A percentile compares a stretch with the other conserved stretches of the same genome.
These are phyloP conservation scores for Harringtonia lauricola DNA, from an alignment of 2,329 filamentous ascomycete genomes.

Conservation along the genomic window DNA sequence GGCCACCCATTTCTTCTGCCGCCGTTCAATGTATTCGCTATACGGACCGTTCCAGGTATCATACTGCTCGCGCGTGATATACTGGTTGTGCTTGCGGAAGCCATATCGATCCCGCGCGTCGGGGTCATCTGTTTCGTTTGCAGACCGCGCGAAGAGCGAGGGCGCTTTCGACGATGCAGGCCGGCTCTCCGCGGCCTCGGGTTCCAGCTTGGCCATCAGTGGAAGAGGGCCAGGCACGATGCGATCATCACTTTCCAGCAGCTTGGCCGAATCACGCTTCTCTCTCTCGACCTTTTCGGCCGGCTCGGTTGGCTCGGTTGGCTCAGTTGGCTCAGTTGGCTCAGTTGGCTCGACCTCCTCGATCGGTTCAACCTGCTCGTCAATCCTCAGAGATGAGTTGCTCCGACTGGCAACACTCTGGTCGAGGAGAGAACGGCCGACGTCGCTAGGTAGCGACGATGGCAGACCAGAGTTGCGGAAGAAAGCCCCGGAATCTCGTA, in stretches of 20 bases:
- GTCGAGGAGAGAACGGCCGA: slow-evolving; percentile 20
- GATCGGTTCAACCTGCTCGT: too few species aligned
- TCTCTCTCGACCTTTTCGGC: slow-evolving; percentile 14
- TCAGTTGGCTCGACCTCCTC: too few species aligned
- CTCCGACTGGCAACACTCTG: slow-evolving; percentile 10
- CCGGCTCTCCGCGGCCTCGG: slow-evolving; percentile 3
- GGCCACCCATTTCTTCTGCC: slow-evolving; percentile 71
- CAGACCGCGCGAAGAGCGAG: slow-evolving; percentile 12
- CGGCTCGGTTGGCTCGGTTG: not conserved
- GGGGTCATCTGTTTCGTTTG: slow-evolving; percentile 34
- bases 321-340: too few species aligned
- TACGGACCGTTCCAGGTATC: slow-evolving; percentile 73
- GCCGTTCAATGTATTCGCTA: slow-evolving; percentile 59
- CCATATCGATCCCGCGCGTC: slow-evolving; percentile 69
- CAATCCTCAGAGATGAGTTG: not conserved
- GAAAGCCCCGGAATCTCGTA: slow-evolving; percentile 27
- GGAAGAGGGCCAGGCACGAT: slow-evolving; percentile 1
- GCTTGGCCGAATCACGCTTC: slow-evolving; percentile 42
- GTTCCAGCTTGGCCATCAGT: not conserved
- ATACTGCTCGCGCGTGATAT: slow-evolving; percentile 66
- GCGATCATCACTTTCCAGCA: slow-evolving; percentile 22
- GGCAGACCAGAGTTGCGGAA: slow-evolving; percentile 22
- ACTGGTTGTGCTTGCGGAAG: slow-evolving; percentile 78
- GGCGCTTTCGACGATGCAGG: slow-evolving; percentile 6
- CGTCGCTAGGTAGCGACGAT: slow-evolving; percentile 22